Conservation (phyloP, 1,139 yeast species). For the Saccharomyces hybrid region DNA sequence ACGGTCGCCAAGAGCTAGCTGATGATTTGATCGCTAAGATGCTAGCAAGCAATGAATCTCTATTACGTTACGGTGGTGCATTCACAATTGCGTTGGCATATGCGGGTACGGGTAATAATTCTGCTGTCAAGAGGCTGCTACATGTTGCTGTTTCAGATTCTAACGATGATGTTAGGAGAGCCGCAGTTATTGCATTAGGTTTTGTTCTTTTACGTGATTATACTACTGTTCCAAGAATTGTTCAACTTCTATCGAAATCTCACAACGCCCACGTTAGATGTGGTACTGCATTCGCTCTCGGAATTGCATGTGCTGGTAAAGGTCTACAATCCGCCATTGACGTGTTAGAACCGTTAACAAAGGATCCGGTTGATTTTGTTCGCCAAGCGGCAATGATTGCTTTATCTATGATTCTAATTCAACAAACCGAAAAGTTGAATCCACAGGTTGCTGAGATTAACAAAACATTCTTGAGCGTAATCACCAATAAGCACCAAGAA, state of each 20-base stretch:
- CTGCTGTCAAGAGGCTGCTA: conserved; percentile 74
- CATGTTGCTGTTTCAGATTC: conserved; percentile 97
- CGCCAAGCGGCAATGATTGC: conserved; percentile 97
- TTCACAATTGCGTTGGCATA: conserved; percentile 90
- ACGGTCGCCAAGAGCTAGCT: conserved; percentile 79
- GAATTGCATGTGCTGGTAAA: conserved; percentile 95
- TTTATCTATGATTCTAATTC: conserved; percentile 82
- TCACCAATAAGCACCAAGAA: conserved; percentile 86
- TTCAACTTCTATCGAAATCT: conserved; percentile 83
- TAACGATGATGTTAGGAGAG: conserved; percentile 92
- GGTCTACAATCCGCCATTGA: conserved; percentile 84
- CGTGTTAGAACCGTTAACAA: conserved; percentile 83
- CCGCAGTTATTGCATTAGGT: conserved; percentile 90
- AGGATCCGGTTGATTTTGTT: conserved; percentile 93
- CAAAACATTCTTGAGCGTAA: conserved; percentile 65
- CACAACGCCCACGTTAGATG: conserved; percentile 98
- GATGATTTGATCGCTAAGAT: conserved; percentile 62
- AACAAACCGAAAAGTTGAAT: conserved; percentile 79
- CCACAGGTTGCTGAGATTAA: conserved; percentile 76
- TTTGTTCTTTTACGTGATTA: conserved; percentile 85
- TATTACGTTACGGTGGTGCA: conserved; percentile 93
- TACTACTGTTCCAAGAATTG: conserved; percentile 91
- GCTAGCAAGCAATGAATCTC: conserved; percentile 68
- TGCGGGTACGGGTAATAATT: conserved; percentile 90
- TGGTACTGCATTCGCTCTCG: conserved; percentile 96